phyloP scores from a whole-genome alignment of 768 basidiomycete genomes.

The Mycena vitilis region DNA sequence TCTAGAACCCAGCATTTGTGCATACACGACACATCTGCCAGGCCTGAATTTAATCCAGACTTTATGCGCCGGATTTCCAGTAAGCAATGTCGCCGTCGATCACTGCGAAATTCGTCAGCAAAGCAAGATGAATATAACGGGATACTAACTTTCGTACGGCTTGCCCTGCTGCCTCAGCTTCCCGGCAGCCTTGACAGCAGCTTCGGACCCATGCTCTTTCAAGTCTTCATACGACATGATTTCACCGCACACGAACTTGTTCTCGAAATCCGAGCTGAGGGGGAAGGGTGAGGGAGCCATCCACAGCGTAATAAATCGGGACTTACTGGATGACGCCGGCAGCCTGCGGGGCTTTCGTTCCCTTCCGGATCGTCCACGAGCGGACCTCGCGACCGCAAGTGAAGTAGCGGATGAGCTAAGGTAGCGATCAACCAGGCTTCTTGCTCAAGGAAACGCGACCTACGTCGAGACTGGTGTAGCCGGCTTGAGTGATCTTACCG shows the following conservation, averaged over 20 bases:
- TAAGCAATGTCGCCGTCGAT: slow-evolving; percentile 91
- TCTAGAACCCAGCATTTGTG: slow-evolving; percentile 11
- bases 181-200: slow-evolving; percentile 93
- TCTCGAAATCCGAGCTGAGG: slow-evolving; percentile 93
- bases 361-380: slow-evolving; percentile 96
- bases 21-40: slow-evolving; percentile 21
- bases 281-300: slow-evolving; percentile 3
- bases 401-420: slow-evolving; percentile 92
- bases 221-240: slow-evolving; percentile 95
- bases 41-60: slow-evolving; percentile 5
- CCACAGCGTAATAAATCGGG: neutral
- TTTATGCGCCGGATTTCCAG: slow-evolving; percentile 82
- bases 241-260: slow-evolving; percentile 97
- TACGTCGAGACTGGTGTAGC: slow-evolving; percentile 88
- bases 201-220: slow-evolving; percentile 90
- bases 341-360: slow-evolving; percentile 95
- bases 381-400: slow-evolving; percentile 99
- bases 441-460: slow-evolving; percentile 39
- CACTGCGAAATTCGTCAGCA: slow-evolving; percentile 59
- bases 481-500: slow-evolving; percentile 95
- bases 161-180: slow-evolving; percentile 97
- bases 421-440: neutral
- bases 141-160: slow-evolving; percentile 87
- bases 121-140: neutral
- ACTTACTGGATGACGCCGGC: slow-evolving; percentile 97